Percentiles rank a stretch among this genome's conserved stretches.
These are phyloP conservation scores for Backusella sp. DNA, from an alignment of 192 early-diverging fungal species.

Conservation along the genomic window DNA sequence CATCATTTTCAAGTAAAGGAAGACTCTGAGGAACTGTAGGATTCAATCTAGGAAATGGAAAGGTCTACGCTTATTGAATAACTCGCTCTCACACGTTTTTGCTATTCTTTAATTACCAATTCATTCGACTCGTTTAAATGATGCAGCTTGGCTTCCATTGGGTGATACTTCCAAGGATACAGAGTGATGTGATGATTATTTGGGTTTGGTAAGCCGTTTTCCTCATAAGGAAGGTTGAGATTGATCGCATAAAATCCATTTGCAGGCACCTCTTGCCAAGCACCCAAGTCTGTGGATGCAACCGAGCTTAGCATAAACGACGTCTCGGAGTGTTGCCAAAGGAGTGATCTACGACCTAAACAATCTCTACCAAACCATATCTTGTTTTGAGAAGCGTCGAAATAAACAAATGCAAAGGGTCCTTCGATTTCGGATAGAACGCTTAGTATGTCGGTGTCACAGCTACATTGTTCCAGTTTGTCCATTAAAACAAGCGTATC, in stretches of 20 bases:
- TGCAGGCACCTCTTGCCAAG: conserved; percentile 77
- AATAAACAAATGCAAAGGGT: conserved; percentile 81
- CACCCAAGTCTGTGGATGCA: background rate
- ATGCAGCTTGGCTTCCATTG: background rate
- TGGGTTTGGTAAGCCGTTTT: background rate
- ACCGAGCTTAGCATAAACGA: conserved; percentile 52
- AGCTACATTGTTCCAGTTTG: conserved; percentile 11
- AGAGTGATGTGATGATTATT: background rate
- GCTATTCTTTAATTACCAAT: background rate
- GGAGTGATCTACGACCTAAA: conserved; percentile 79
- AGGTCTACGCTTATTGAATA: conserved; percentile 16
- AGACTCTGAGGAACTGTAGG: conserved; percentile 26
- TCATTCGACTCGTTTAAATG: background rate
- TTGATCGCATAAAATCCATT: conserved; percentile 74
- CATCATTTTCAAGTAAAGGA: conserved; percentile 23
- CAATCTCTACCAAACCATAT: conserved; percentile 88
- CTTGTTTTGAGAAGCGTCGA: conserved; percentile 18
- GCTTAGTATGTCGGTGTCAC: conserved; percentile 35
- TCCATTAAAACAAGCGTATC: conserved; percentile 52
- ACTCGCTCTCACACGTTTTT: background rate
- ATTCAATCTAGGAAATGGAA: conserved; percentile 52
- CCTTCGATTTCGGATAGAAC: conserved; percentile 64
- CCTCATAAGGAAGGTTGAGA: conserved; percentile 31
- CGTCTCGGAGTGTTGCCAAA: conserved; percentile 50
- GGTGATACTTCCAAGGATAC: conserved; percentile 1